These are phyloP conservation scores for Epipyxis sp. DNA, from an alignment of 108 stramenopile genomes.

Conservation along the genomic window DNA sequence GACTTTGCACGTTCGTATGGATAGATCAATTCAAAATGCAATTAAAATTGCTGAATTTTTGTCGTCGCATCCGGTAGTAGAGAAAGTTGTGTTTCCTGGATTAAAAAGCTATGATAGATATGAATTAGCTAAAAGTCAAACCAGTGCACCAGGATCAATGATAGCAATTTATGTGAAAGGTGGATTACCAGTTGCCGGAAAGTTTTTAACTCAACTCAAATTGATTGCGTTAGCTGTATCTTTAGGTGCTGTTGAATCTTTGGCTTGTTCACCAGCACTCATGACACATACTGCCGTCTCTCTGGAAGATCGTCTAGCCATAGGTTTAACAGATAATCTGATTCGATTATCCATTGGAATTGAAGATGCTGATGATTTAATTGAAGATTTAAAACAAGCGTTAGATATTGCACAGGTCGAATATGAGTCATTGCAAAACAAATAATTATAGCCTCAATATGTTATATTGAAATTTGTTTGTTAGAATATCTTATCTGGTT, in stretches of 20 bases:
- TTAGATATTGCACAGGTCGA: constrained; percentile 47
- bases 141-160: constrained; percentile 83
- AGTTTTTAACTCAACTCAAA: constrained; percentile 68
- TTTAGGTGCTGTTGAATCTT: constrained; percentile 90
- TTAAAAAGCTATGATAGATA: constrained; percentile 75
- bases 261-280: constrained; percentile 82
- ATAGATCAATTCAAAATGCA: constrained; percentile 71
- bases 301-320: constrained; percentile 64
- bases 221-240: constrained; percentile 76
- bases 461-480: too few species aligned
- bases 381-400: constrained; percentile 70
- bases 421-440: neutral
- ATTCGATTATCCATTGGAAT: constrained; percentile 81
- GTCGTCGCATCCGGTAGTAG: constrained; percentile 60
- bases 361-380: constrained; percentile 73
- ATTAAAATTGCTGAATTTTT: constrained; percentile 66
- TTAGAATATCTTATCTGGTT: too few species aligned
- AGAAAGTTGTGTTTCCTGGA: constrained; percentile 80
- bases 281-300: constrained; percentile 84
- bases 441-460: too few species aligned
- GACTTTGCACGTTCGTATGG: constrained; percentile 80
- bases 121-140: constrained; percentile 68
- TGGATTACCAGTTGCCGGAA: constrained; percentile 65
- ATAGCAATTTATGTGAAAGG: constrained; percentile 79
- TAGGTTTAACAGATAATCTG: constrained; percentile 75